A percentile compares a stretch with the other conserved stretches of the same genome.
Conservation (phyloP, 805 yeast species). For the Ogataea saltuana region DNA sequence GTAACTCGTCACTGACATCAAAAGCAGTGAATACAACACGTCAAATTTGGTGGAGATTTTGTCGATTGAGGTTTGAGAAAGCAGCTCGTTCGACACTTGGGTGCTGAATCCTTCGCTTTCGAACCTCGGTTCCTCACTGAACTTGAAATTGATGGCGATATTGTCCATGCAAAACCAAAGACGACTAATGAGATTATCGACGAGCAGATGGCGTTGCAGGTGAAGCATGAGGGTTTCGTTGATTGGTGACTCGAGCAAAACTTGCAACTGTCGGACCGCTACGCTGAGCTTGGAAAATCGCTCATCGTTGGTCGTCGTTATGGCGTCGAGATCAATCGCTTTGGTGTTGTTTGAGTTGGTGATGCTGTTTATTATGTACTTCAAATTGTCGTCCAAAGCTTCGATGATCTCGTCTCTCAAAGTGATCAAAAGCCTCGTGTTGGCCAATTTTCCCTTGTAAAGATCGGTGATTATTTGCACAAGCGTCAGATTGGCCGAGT, state of each 20-base stretch:
- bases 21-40: constrained; percentile 29
- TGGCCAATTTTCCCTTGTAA: constrained; percentile 25
- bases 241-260: constrained; percentile 29
- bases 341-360: constrained; percentile 24
- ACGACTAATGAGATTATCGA: constrained; percentile 31
- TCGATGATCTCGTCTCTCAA: constrained; percentile 26
- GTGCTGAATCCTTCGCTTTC: constrained; percentile 3
- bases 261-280: constrained; percentile 28
- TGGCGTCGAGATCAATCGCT: constrained; percentile 19
- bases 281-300: constrained; percentile 31
- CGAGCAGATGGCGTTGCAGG: constrained; percentile 20
- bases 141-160: constrained; percentile 28
- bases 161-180: constrained; percentile 38
- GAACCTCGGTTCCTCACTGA: constrained; percentile 13
- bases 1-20: constrained; percentile 24
- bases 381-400: constrained; percentile 25
- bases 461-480: constrained; percentile 27
- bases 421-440: constrained; percentile 25
- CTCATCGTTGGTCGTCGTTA: constrained; percentile 20
- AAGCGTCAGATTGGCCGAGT: constrained; percentile 25
- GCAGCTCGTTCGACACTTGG: constrained; percentile 7
- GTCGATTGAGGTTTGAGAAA: constrained; percentile 23
- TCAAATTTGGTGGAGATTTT: constrained; percentile 27
- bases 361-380: constrained; percentile 26
- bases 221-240: constrained; percentile 22